A percentile compares a stretch with the other conserved stretches of the same genome.
Conservation (phyloP, 1,284 basidiomycete species). For the Ganoderma sinense region DNA sequence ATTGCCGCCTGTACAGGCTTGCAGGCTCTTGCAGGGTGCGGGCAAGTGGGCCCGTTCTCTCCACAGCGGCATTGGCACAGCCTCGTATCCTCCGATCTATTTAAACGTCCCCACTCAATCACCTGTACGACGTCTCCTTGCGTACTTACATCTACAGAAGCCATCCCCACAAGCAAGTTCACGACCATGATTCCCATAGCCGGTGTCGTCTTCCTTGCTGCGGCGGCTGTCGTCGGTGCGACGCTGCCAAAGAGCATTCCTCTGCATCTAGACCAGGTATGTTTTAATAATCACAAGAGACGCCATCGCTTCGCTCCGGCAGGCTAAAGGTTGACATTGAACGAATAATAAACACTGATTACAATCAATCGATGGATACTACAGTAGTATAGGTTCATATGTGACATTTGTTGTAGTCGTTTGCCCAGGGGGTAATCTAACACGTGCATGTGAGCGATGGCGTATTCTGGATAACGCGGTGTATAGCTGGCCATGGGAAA, state of each 20-base stretch:
- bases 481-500: too few species aligned
- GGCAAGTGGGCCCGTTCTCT: not conserved
- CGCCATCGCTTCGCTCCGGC: not conserved
- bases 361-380: too few species aligned
- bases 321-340: too few species aligned
- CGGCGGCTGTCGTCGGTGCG: not conserved
- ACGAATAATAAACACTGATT: too few species aligned
- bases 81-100: not conserved
- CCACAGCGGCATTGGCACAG: not conserved
- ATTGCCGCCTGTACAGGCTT: not conserved
- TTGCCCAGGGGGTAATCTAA: too few species aligned
- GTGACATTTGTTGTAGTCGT: too few species aligned
- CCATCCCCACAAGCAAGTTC: not conserved
- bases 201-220: not conserved
- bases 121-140: not conserved
- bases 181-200: not conserved
- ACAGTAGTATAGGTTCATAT: too few species aligned
- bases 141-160: too few species aligned
- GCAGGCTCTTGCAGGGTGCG: too few species aligned
- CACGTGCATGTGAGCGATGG: too few species aligned
- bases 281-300: too few species aligned
- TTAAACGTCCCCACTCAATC: not conserved
- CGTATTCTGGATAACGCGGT: too few species aligned
- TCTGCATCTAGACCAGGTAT: not conserved
- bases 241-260: not conserved